Evolutionary conservation across 306 rosid genomes (phyloP), one percentile per base, ranked within the genome.

Genomic region (Sicyos edulis): DNA sequence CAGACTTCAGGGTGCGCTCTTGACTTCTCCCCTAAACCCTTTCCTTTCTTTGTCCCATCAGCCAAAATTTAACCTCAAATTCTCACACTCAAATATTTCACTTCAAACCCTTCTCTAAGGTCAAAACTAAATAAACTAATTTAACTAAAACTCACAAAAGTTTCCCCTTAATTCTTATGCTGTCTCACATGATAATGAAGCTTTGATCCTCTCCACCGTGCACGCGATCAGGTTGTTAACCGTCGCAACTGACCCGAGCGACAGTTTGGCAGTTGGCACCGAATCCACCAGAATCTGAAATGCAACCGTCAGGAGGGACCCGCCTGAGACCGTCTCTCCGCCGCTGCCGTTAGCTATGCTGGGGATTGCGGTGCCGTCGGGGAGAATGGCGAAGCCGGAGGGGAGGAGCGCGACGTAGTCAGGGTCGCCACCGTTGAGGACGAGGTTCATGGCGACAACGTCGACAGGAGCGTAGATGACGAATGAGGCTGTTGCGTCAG

Each of bases 211-310:
- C 83, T 95, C 97, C 11, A 91, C 99, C 11, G 97, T 95, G 83
- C 96, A 89, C 3, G 96, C 92, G 50, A 95, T 91, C 17, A 95
- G 96, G 54, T 89, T 89, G 81, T 91, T 95, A 12, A 95, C 97
- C 6, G 99, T 91, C 5, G 99, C 96, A 19, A 95, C 96, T 5
- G 97, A 95, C 17, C 99, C 99, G 0, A 91, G 95, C 47, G 97
- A 91, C 3, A 95, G 97, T 74, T 91, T 91, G 0, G 97, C 97
- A 0, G 97, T 95, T 1, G 99, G 99, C 50, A 81, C 89, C 0
- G 99, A 91, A 78, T 95, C 99, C 42, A 91, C 99, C 86, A 95
- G 71, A 54, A 95, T 91, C 81, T 95, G 99, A 64, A 95, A 95
- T 2, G 99, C 99, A 50, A 95, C 99, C 1, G 96, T 95, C 37